Conservation (phyloP, 2,329 filamentous ascomycete species). For the Parasarocladium wereldwijsianum region DNA sequence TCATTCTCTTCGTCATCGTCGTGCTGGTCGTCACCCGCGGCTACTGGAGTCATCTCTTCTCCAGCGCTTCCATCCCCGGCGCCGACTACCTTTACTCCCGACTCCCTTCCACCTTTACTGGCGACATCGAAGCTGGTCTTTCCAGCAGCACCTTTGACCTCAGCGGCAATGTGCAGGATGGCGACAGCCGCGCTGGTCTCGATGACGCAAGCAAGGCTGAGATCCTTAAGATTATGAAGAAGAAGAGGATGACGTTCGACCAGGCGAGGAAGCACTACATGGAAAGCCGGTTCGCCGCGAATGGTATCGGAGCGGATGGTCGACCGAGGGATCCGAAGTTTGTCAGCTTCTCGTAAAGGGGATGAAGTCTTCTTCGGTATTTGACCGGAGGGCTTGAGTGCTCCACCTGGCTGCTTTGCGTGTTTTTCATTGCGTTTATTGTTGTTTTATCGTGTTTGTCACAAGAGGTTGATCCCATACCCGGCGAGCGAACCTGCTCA, state of each 20-base stretch:
- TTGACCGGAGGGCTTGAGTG: too few species aligned
- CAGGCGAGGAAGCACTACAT: conserved; percentile 79
- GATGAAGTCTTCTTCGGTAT: too few species aligned
- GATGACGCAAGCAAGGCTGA: conserved; percentile 70
- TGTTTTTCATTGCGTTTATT: too few species aligned
- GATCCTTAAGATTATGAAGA: conserved; percentile 84
- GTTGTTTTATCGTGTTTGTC: too few species aligned
- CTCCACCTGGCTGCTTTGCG: too few species aligned
- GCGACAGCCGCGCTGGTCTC: conserved; percentile 66
- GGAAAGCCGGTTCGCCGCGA: conserved; percentile 71
- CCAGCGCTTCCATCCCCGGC: conserved; percentile 26
- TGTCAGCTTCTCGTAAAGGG: conserved; percentile 60
- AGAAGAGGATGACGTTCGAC: conserved; percentile 68
- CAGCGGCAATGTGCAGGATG: conserved; percentile 59
- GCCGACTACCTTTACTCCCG: conserved; percentile 58
- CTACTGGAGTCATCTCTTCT: conserved; percentile 59
- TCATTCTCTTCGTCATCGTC: conserved; percentile 57
- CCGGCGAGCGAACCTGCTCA: too few species aligned
- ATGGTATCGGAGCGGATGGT: conserved; percentile 81
- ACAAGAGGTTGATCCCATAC: too few species aligned
- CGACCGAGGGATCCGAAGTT: conserved; percentile 86
- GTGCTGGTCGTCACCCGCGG: conserved; percentile 67
- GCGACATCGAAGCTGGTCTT: conserved; percentile 79
- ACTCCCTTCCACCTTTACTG: conserved; percentile 62
- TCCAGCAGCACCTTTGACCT: conserved; percentile 76